Conservation (phyloP, 371 early-diverging fungal genomes). For the Apophysomyces elegans region DNA sequence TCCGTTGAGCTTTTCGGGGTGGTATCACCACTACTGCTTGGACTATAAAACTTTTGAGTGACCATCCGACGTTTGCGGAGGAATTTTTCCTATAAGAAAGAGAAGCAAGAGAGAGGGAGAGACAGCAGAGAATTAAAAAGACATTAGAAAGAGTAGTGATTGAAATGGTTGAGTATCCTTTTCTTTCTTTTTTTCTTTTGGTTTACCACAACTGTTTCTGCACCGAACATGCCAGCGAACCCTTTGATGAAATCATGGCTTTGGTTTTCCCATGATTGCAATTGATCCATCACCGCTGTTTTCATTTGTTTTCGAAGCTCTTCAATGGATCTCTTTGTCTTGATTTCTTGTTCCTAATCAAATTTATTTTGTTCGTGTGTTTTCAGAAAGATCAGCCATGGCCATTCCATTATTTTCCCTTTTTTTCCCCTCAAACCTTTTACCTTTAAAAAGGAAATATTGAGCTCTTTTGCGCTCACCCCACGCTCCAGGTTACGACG, state of each 20-base stretch:
- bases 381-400: too few relatives aligned
- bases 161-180: not conserved
- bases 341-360: conserved; percentile 69
- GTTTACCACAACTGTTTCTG: conserved; percentile 59
- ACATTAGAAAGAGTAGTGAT: not conserved
- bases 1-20: conserved; percentile 6
- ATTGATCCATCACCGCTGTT: conserved; percentile 63
- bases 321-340: conserved; percentile 69
- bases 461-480: conserved; percentile 83
- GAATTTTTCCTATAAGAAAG: conserved; percentile 29
- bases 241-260: conserved; percentile 72
- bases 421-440: not conserved
- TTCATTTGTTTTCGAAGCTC: conserved; percentile 68
- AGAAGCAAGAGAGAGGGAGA: conserved; percentile 1
- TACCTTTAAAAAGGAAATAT: conserved; percentile 81
- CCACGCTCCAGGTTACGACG: conserved; percentile 90
- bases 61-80: conserved; percentile 28
- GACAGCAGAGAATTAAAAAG: not conserved
- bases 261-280: conserved; percentile 70
- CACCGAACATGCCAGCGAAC: conserved; percentile 71
- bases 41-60: conserved; percentile 13
- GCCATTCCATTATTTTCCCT: not conserved
- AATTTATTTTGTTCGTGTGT: not conserved
- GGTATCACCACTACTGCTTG: not conserved
- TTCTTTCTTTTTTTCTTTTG: conserved; percentile 18